Conservation (phyloP, 768 basidiomycete species). For the Pleurotus tuber-regium region DNA sequence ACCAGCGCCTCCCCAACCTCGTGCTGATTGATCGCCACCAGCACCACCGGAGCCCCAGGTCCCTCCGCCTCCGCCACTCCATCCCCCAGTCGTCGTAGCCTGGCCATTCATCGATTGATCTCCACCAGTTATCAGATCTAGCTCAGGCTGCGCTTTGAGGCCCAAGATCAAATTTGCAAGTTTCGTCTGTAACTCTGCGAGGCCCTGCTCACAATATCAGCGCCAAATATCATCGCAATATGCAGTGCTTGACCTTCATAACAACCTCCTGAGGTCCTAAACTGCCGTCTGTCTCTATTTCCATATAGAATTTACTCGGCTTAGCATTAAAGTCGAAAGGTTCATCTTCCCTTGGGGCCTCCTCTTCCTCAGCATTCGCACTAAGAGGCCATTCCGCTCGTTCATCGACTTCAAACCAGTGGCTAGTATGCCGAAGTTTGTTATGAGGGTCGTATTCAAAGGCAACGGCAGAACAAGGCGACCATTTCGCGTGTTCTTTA, state of each 20-base stretch:
- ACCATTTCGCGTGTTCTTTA: constrained; percentile 99
- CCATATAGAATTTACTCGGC: constrained; percentile 89
- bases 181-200: constrained; percentile 77
- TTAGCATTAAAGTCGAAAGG: constrained; percentile 87
- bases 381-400: constrained; percentile 90
- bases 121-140: constrained; percentile 46
- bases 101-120: too few species aligned
- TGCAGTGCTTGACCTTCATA: constrained; percentile 55
- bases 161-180: constrained; percentile 77
- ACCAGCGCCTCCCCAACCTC: constrained; percentile 26
- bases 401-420: constrained; percentile 88
- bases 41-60: constrained; percentile 16
- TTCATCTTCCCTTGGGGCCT: constrained; percentile 74
- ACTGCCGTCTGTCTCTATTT: constrained; percentile 93
- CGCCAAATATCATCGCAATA: constrained; percentile 1
- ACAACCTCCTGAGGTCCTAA: constrained; percentile 86
- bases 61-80: constrained; percentile 1
- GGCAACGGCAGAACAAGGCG: constrained; percentile 89
- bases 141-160: constrained; percentile 61
- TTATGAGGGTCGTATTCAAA: constrained; percentile 99
- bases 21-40: constrained; percentile 19
- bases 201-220: constrained; percentile 44
- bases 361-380: constrained; percentile 83
- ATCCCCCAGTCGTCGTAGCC: constrained; percentile 10
- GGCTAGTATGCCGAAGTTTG: constrained; percentile 90